Conservation (phyloP, 192 early-diverging fungal genomes). For the Pilaira anomala region DNA sequence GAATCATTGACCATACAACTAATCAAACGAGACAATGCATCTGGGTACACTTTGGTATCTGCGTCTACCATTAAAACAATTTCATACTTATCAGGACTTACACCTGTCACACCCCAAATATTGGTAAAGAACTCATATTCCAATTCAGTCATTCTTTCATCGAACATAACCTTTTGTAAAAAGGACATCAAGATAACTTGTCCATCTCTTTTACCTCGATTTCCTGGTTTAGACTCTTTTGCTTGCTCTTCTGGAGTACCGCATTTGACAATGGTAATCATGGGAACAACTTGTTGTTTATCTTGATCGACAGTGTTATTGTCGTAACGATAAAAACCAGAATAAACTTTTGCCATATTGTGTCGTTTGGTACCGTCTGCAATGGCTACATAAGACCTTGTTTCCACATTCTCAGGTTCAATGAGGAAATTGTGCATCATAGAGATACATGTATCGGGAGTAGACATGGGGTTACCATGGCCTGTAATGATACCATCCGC, state of each 20-base stretch:
- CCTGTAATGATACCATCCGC: slow-evolving; percentile 80
- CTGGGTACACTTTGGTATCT: slow-evolving; percentile 75
- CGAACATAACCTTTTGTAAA: slow-evolving; percentile 85
- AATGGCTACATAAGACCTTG: slow-evolving; percentile 85
- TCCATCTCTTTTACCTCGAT: slow-evolving; percentile 95
- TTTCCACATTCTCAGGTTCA: slow-evolving; percentile 55
- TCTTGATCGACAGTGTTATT: slow-evolving; percentile 53
- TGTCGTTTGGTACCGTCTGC: slow-evolving; percentile 89
- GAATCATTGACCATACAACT: slow-evolving; percentile 71
- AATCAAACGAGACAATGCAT: slow-evolving; percentile 68
- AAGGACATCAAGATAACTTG: slow-evolving; percentile 97
- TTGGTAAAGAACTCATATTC: slow-evolving; percentile 79
- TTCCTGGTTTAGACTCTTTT: slow-evolving; percentile 67
- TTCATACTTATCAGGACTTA: slow-evolving; percentile 74
- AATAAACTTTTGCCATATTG: slow-evolving; percentile 91
- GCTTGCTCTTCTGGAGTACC: slow-evolving; percentile 58
- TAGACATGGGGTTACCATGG: slow-evolving; percentile 71
- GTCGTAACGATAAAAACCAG: slow-evolving; percentile 81
- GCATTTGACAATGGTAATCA: slow-evolving; percentile 56
- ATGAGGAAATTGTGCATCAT: slow-evolving; percentile 74
- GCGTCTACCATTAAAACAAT: slow-evolving; percentile 81
- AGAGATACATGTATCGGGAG: slow-evolving; percentile 73
- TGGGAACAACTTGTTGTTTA: slow-evolving; percentile 62
- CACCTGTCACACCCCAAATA: slow-evolving; percentile 69
- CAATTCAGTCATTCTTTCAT: slow-evolving; percentile 80